Base-by-base conservation (phyloP, 2,329 filamentous ascomycete species). In the Fusarium solani-melongenae region DNA sequence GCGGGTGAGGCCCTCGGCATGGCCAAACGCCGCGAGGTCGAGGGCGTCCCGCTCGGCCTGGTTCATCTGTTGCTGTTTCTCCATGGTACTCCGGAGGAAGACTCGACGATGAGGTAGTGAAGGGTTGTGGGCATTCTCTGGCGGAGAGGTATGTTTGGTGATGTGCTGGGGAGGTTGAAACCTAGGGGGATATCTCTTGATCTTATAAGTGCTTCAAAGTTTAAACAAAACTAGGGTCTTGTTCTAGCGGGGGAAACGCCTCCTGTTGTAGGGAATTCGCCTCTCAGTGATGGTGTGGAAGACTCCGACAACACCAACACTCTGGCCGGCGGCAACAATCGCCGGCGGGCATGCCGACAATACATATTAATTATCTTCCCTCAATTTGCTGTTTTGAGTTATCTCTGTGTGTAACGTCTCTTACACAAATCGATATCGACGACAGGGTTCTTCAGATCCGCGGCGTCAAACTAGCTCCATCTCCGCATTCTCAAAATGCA, bases 11-110 rank as follows among this genome's bases (percentile, higher is more conserved):
- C 73, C 78, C 72, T 84, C 80, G 36, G 74, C 76, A 62, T 85
- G 83, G 62, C 83, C 83, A 17, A 85, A 73, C 31, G 78, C 80
- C 33, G 83, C 83, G 58, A 85, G 82, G 63, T 84, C 82, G 27
- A 74, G 65, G 27, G 72, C 72, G 60, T 74, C 72, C 38, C 65
- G 69, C 31, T 74, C 72, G 33, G 72, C 72, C n/a, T 74, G 72
- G 29, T 74, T 74, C 72, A 74, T 74, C 64, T 58, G 66, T 53
- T 58, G 66, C 41, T 46, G 6, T 72, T 74, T 74, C 62, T 74
- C 72, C 72, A 74, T 74, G 72, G 72, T 64, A 69, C 69, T 49
- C 72, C 72, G 64, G 72, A 74, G 72, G 67, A 63, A 14, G 62
- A 74, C 69, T 74, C 62, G 72, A 74, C 46, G 33, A 59, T 53